phyloP scores from a whole-genome alignment of 768 basidiomycete genomes.

The Suillus tomentosus region DNA sequence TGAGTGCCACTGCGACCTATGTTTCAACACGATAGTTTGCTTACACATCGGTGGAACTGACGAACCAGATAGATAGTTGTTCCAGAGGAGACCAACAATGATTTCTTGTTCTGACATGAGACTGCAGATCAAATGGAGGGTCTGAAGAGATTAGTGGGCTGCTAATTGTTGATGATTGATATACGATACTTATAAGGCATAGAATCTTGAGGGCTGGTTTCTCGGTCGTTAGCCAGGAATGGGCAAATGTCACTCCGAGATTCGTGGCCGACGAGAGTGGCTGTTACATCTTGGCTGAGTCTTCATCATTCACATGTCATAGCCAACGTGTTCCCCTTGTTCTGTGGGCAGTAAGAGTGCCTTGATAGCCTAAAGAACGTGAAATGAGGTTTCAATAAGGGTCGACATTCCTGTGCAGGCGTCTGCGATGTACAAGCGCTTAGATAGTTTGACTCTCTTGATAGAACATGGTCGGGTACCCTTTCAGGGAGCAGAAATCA shows the following conservation, averaged over 20 bases:
- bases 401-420: neutral
- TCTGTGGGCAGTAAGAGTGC: neutral
- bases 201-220: neutral
- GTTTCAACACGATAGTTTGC: neutral
- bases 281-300: neutral
- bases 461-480: neutral
- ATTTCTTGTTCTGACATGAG: neutral
- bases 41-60: neutral
- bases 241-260: neutral
- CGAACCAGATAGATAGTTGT: neutral
- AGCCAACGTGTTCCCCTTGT: neutral
- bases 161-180: neutral
- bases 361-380: neutral
- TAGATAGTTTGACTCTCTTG: neutral
- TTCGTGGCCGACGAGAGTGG: neutral
- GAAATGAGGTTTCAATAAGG: neutral
- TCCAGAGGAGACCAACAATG: neutral
- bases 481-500: neutral
- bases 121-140: too few species aligned
- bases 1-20: neutral
- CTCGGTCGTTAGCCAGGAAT: neutral
- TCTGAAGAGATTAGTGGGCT: neutral
- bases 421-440: neutral
- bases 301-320: neutral
- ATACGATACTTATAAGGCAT: neutral